These are phyloP conservation scores for Penicillium concentricum DNA, from an alignment of 2,329 filamentous ascomycete genomes.

Conservation along the genomic window DNA sequence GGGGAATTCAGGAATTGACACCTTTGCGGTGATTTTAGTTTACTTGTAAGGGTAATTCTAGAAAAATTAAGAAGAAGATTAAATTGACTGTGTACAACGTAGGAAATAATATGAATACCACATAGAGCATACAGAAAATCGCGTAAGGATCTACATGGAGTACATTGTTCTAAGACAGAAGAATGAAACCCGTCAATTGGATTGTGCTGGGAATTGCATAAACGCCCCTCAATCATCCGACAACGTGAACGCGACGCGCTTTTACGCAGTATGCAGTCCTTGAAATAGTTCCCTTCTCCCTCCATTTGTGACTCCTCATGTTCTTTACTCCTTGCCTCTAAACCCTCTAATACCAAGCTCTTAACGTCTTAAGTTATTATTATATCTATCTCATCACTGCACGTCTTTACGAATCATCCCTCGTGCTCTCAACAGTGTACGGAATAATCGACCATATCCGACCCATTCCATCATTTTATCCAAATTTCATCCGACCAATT, in stretches of 20 bases:
- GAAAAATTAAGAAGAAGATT: background rate
- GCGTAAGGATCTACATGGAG: conserved; percentile 1
- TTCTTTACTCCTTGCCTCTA: conserved; percentile 8
- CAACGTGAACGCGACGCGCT: conserved; percentile 25
- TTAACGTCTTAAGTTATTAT: conserved; percentile 2
- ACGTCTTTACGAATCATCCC: conserved; percentile 1
- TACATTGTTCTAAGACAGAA: background rate
- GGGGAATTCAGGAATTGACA: background rate
- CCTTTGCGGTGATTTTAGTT: background rate
- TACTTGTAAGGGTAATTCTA: background rate
- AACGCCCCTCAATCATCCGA: conserved; percentile 10
- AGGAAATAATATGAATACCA: no score
- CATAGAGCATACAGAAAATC: background rate
- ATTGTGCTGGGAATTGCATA: conserved; percentile 7
- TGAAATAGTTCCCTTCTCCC: conserved; percentile 21
- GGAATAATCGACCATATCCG: background rate
- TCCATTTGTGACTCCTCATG: conserved; percentile 8
- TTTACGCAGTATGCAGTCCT: conserved; percentile 8
- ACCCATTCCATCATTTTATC: conserved; percentile 9
- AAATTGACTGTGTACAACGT: no score
- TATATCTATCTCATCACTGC: conserved; percentile 9
- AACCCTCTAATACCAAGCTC: background rate
- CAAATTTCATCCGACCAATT: conserved; percentile 1
- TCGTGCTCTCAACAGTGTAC: conserved; percentile 3
- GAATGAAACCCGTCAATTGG: conserved; percentile 8